phyloP scores from a whole-genome alignment of 768 basidiomycete species.

The Tylopilus sp. region DNA sequence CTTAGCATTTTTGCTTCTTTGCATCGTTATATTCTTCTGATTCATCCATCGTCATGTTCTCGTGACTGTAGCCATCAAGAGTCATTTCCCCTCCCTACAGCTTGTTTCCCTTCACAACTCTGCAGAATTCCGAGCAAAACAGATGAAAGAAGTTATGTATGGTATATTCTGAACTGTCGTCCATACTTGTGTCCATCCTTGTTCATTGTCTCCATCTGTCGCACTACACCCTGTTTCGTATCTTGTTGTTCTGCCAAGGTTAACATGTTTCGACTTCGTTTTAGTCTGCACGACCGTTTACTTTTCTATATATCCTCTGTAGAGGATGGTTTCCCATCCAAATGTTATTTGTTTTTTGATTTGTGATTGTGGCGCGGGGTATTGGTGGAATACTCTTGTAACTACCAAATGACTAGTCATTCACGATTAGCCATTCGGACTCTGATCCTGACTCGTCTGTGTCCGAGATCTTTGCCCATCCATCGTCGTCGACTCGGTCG shows the following conservation, averaged over 20 bases:
- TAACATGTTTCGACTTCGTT: constrained; percentile 21
- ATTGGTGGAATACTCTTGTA: constrained; percentile 22
- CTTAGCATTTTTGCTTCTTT: constrained; percentile 25
- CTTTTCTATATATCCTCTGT: constrained; percentile 28
- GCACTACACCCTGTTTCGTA: constrained; percentile 12
- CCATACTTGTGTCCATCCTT: constrained; percentile 27
- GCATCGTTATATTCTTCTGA: constrained; percentile 24
- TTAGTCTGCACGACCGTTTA: constrained; percentile 15
- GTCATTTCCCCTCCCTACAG: constrained; percentile 11
- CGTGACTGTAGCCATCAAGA: constrained; percentile 34
- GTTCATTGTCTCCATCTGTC: constrained; percentile 22
- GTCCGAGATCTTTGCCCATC: constrained; percentile 72
- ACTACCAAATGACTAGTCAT: constrained; percentile 33
- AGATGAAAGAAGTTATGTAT: constrained; percentile 33
- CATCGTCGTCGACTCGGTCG: constrained; percentile 40
- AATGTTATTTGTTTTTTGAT: constrained; percentile 21
- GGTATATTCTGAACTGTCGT: constrained; percentile 31
- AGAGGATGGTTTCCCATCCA: constrained; percentile 31
- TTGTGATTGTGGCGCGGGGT: constrained; percentile 11
- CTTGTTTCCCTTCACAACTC: constrained; percentile 24
- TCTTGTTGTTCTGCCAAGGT: constrained; percentile 28
- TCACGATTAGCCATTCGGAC: constrained; percentile 87
- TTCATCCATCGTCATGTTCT: constrained; percentile 24
- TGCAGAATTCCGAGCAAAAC: constrained; percentile 31
- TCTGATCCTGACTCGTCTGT: constrained; percentile 73